Evolutionary conservation across 257 asterid species (phyloP).

Genomic region (Scutellaria baicalensis): DNA sequence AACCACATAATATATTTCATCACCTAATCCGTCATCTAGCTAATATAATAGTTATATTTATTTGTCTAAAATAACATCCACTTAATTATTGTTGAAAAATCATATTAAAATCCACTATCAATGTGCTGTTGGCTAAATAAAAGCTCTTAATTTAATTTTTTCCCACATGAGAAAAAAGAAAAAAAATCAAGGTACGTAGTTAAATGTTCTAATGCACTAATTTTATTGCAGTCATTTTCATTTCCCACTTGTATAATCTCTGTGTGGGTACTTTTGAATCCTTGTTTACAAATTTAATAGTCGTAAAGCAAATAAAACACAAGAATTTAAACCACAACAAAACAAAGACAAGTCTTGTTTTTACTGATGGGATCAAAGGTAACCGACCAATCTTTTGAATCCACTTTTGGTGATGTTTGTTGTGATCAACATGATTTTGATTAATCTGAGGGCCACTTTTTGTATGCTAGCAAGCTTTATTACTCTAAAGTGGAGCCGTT

Average conservation of each 20-base stretch:
- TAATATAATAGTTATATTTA: background rate
- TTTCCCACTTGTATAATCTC: background rate
- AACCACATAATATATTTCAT: background rate
- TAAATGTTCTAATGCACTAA: background rate
- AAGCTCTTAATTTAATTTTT: no score
- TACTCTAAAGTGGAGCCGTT: slow-evolving; percentile 26
- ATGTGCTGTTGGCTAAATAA: no score
- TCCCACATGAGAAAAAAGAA: no score
- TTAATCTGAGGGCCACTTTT: slow-evolving; percentile 8
- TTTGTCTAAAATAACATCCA: background rate
- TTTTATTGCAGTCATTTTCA: background rate
- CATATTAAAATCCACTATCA: no score
- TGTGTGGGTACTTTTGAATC: background rate
- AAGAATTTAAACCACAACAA: background rate
- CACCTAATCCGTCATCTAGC: slow-evolving; percentile 6
- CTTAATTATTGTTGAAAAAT: background rate
- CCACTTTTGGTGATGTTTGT: slow-evolving; percentile 28
- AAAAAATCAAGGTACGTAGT: background rate
- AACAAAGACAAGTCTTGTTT: background rate
- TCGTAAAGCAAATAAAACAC: slow-evolving; percentile 1
- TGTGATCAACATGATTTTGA: slow-evolving; percentile 1
- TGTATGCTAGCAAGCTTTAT: slow-evolving; percentile 17
- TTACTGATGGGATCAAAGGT: slow-evolving; percentile 4
- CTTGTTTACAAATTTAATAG: background rate
- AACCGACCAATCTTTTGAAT: slow-evolving; percentile 25